Evolutionary conservation across 352 stramenopile species (phyloP).

Genomic region (Pythium apleroticum): DNA sequence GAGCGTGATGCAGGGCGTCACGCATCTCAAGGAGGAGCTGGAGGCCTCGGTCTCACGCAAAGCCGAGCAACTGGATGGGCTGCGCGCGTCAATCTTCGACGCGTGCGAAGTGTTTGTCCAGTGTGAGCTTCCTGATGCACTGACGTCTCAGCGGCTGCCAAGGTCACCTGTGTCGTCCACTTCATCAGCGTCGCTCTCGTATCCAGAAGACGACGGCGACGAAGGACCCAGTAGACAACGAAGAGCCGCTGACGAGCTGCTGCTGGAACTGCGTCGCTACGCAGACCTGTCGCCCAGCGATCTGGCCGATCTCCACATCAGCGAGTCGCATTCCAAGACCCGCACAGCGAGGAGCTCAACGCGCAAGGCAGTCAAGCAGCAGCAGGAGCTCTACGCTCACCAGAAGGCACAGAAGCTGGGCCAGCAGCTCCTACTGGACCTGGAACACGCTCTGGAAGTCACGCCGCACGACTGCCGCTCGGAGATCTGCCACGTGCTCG

Average conservation of each 20-base stretch:
- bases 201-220: slow-evolving; percentile 14
- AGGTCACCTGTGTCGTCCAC: neutral
- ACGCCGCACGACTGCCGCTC: slow-evolving; percentile 51
- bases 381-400: neutral
- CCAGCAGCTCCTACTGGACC: slow-evolving; percentile 30
- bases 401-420: slow-evolving; percentile 20
- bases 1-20: slow-evolving; percentile 19
- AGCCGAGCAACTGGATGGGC: slow-evolving; percentile 44
- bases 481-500: slow-evolving; percentile 49
- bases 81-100: slow-evolving; percentile 58
- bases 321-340: neutral
- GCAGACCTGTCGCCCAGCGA: slow-evolving; percentile 50
- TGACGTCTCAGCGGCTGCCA: neutral
- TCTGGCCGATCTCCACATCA: slow-evolving; percentile 38
- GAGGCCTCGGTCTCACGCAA: slow-evolving; percentile 19
- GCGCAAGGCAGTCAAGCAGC: neutral
- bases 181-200: slow-evolving; percentile 6
- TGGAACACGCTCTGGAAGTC: slow-evolving; percentile 52
- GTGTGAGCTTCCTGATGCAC: slow-evolving; percentile 16
- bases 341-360: neutral
- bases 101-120: slow-evolving; percentile 57
- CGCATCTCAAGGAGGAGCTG: slow-evolving; percentile 22
- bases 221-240: slow-evolving; percentile 4
- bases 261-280: slow-evolving; percentile 39
- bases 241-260: slow-evolving; percentile 6